A percentile compares a stretch with the other conserved stretches of the same genome.
Conservation (phyloP, 1,284 basidiomycete species). For the Phlebopus sp. region DNA sequence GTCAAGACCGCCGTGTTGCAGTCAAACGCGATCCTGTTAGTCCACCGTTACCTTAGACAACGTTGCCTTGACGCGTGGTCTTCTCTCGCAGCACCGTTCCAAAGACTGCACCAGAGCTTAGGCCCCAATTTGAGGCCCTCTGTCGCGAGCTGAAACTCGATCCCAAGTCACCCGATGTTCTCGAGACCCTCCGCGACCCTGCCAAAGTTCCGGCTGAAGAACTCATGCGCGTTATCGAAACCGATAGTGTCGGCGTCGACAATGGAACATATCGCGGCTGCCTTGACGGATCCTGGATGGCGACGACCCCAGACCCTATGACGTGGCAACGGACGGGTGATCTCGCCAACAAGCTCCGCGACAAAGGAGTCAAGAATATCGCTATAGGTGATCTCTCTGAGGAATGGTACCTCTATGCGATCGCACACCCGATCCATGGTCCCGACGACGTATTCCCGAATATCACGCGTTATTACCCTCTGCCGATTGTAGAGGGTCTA, state of each 20-base stretch:
- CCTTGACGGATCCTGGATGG: slow-evolving; percentile 56
- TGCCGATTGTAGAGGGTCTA: slow-evolving; percentile 44
- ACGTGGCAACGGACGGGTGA: slow-evolving; percentile 63
- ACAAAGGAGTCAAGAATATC: slow-evolving; percentile 59
- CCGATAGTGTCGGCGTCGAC: slow-evolving; percentile 45
- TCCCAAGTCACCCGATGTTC: slow-evolving; percentile 44
- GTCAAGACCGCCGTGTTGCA: slow-evolving; percentile 65
- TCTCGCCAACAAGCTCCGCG: slow-evolving; percentile 51
- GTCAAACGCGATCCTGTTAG: slow-evolving; percentile 71
- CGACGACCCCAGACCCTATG: slow-evolving; percentile 53
- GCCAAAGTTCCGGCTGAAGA: slow-evolving; percentile 42
- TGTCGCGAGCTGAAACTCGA: slow-evolving; percentile 55
- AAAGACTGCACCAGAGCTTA: slow-evolving; percentile 55
- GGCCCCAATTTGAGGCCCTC: slow-evolving; percentile 60
- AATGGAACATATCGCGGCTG: slow-evolving; percentile 70
- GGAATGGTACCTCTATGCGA: slow-evolving; percentile 75
- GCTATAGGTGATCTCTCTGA: slow-evolving; percentile 68
- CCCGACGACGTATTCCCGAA: slow-evolving; percentile 53
- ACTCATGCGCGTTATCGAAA: slow-evolving; percentile 58
- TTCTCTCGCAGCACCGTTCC: slow-evolving; percentile 39
- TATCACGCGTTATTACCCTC: slow-evolving; percentile 60
- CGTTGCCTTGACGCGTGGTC: not conserved
- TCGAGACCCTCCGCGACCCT: slow-evolving; percentile 51
- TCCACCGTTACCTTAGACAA: slow-evolving; percentile 3
- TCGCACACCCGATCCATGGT: slow-evolving; percentile 55